phyloP scores from a whole-genome alignment of 129 eudicot species.

The Ambrosia trifida region DNA sequence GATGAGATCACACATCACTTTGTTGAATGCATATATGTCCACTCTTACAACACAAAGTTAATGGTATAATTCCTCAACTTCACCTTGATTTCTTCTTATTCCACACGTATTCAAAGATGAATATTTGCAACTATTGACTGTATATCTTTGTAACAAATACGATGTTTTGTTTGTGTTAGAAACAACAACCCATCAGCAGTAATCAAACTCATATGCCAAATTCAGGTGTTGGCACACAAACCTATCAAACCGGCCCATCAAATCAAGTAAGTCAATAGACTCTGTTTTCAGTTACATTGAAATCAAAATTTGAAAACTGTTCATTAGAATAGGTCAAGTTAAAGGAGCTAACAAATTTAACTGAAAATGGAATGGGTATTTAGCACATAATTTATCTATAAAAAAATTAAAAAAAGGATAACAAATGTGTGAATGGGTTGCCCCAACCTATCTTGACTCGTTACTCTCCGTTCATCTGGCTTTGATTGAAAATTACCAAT shows the following conservation, averaged over 20 bases:
- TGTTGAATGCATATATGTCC: constrained; percentile 68
- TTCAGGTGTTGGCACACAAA: constrained; percentile 35
- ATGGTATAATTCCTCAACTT: constrained; percentile 42
- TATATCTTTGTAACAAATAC: constrained; percentile 6
- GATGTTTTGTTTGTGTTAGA: constrained; percentile 29
- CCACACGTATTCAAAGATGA: constrained; percentile 5
- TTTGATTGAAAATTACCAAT: neutral
- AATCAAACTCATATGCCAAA: constrained; percentile 36
- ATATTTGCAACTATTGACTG: neutral
- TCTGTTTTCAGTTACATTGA: neutral
- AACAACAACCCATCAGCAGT: constrained; percentile 46
- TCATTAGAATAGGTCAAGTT: neutral
- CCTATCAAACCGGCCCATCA: constrained; percentile 50
- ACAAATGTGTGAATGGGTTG: neutral
- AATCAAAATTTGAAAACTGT: neutral
- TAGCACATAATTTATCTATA: neutral
- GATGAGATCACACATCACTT: constrained; percentile 82
- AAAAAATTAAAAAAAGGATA: neutral
- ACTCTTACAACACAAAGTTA: constrained; percentile 53
- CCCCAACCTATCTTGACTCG: neutral
- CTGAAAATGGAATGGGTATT: neutral
- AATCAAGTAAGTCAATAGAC: constrained; percentile 52
- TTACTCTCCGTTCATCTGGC: neutral
- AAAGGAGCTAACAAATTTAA: neutral
- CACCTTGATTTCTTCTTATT: constrained; percentile 1